Conservation (phyloP, 345 rosid genomes). For the Hypericum perforatum region DNA sequence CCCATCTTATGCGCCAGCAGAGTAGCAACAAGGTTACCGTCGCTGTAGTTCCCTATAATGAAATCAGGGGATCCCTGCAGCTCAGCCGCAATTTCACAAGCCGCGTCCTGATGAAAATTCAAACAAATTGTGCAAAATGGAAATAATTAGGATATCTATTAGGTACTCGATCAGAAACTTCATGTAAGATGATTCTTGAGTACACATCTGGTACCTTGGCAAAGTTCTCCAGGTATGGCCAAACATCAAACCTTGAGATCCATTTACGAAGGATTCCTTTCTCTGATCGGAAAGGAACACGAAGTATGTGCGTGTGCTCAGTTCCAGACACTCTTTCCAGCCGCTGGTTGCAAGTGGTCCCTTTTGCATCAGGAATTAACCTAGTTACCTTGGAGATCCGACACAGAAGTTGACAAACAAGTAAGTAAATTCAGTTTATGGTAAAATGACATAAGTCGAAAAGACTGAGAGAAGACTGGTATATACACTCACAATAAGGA, state of each 20-base stretch:
- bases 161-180: too few species aligned
- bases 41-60: slow-evolving; percentile 51
- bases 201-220: slow-evolving; percentile 25
- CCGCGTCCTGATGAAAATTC: slow-evolving; percentile 30
- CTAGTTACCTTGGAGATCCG: slow-evolving; percentile 32
- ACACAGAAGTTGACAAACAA: background rate
- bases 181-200: too few species aligned
- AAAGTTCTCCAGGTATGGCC: slow-evolving; percentile 46
- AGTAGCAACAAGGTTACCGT: slow-evolving; percentile 47
- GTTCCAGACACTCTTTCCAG: slow-evolving; percentile 43
- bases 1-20: slow-evolving; percentile 44
- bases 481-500: slow-evolving; percentile 31
- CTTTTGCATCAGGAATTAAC: slow-evolving; percentile 40
- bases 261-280: slow-evolving; percentile 42
- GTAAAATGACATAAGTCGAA: background rate
- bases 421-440: background rate
- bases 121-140: background rate
- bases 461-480: background rate
- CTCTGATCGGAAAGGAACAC: slow-evolving; percentile 44
- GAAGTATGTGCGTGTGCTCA: slow-evolving; percentile 34
- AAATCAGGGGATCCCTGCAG: slow-evolving; percentile 44
- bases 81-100: slow-evolving; percentile 42
- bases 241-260: slow-evolving; percentile 50
- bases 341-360: slow-evolving; percentile 44
- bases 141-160: background rate